Evolutionary conservation across 306 rosid genomes (phyloP).

Genomic region (Acmispon strigosus): DNA sequence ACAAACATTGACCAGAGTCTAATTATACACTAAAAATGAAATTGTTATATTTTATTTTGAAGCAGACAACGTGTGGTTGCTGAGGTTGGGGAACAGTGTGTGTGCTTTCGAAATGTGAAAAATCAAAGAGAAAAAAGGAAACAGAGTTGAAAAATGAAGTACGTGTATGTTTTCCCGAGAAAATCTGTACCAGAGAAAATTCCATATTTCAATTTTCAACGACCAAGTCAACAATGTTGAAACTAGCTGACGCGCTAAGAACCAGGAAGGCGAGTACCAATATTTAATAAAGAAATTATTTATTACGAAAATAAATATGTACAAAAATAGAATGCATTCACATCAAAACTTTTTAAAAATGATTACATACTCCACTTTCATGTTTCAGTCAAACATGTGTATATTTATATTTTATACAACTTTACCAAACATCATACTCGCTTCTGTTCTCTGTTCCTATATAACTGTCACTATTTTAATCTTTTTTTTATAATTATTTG

Average conservation of each 20-base stretch:
- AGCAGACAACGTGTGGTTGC: background rate
- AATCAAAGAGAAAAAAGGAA: background rate
- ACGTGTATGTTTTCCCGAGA: slow-evolving; percentile 19
- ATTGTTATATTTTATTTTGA: background rate
- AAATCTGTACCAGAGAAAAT: background rate
- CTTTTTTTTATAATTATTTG: too few species aligned
- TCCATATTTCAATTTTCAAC: background rate
- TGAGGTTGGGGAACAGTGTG: background rate
- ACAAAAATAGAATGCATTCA: too few species aligned
- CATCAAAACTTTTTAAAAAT: too few species aligned
- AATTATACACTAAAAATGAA: background rate
- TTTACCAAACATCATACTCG: too few species aligned
- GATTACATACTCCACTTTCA: too few species aligned
- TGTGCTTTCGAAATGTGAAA: background rate
- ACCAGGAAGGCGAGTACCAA: background rate
- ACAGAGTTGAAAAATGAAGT: background rate
- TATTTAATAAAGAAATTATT: too few species aligned
- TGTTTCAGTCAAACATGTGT: too few species aligned
- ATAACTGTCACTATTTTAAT: too few species aligned
- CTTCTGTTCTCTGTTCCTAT: too few species aligned
- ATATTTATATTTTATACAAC: too few species aligned
- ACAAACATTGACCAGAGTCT: slow-evolving; percentile 4
- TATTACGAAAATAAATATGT: too few species aligned
- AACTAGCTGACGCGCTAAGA: background rate
- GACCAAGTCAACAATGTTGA: slow-evolving; percentile 17